Conservation (phyloP, 2,329 filamentous ascomycete genomes). For the Nigrospora sphaerica region DNA sequence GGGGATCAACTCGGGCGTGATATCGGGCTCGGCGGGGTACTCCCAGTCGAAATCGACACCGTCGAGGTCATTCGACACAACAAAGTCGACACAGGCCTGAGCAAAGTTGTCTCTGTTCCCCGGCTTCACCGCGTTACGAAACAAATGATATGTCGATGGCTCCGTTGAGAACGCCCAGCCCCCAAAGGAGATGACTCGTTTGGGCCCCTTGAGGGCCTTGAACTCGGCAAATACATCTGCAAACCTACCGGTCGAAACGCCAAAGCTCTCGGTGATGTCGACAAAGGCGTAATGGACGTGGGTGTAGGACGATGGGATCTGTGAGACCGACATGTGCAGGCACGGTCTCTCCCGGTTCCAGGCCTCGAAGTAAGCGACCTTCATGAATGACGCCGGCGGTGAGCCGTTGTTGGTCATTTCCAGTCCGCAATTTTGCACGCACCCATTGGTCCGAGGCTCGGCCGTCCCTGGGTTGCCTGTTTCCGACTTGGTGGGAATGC, state of each 20-base stretch:
- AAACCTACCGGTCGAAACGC: neutral
- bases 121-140: constrained; percentile 5
- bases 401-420: constrained; percentile 19
- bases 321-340: neutral
- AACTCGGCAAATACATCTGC: constrained; percentile 7
- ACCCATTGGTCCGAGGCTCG: constrained; percentile 15
- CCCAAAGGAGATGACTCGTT: constrained; percentile 11
- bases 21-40: constrained; percentile 14
- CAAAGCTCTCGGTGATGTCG: constrained; percentile 3
- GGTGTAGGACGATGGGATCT: neutral
- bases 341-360: neutral
- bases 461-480: constrained; percentile 27
- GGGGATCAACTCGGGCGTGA: constrained; percentile 7
- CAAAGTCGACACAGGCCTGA: constrained; percentile 14
- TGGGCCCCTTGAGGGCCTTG: constrained; percentile 6
- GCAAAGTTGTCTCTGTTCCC: constrained; percentile 7
- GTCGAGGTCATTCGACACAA: constrained; percentile 16
- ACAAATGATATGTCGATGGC: constrained; percentile 9
- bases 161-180: constrained; percentile 11
- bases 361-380: neutral
- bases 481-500: constrained; percentile 9
- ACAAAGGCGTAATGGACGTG: constrained; percentile 8
- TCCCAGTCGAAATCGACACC: constrained; percentile 30
- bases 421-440: constrained; percentile 33
- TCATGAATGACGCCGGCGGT: constrained; percentile 7